Evolutionary conservation across 768 basidiomycete species (phyloP), one percentile per base, ranked within the genome.

Genomic region (Kockovaella imperatae): DNA sequence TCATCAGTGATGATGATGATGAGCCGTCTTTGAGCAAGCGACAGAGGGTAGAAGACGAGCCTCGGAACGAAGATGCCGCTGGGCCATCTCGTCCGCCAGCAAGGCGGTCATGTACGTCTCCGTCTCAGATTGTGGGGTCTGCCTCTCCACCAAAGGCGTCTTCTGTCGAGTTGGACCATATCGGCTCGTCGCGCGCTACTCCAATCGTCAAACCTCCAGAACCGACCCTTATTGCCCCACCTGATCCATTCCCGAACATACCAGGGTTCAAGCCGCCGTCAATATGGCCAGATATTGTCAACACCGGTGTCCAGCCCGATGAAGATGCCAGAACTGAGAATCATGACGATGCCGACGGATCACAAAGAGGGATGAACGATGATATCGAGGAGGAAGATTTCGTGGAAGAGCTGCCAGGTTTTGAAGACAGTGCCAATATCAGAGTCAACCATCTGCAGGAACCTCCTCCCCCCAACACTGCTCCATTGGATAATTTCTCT

Each of bases 1-100:
- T 70, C 11, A 70, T 68, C 54, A 68, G 62, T 39, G 59, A 62
- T 45, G 66, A 66, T 44, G 68, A 69, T 20, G 58, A 60, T 15
- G 52, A 51, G 17, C 44, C 49, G 8, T 30, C 36, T 18, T 13
- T 32, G 10, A 25, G 47, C 17, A 23, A 39, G n/a, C 1, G 44
- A 40, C n/a, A 46, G 21, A 17, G 15, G 17, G 26, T 36, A 23
- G 31, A 34, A 32, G 26, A n/a, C 45, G 8, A n/a, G 29, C 3
- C 18, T 20, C 2, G 28, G 39, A 10, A 20, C 21, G 36, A 45
- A 46, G 35, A 48, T 34, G n/a, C 17, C 39, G 47, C 46, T 40
- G 30, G 11, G 28, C n/a, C 44, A 24, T 10, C 31, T 35, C 6
- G 5, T 23, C 10, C 3, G n/a, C 17, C 47, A 4, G n/a, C n/a